Evolutionary conservation across 2,329 filamentous ascomycete genomes (phyloP).

Genomic region (Fusarium sp.): DNA sequence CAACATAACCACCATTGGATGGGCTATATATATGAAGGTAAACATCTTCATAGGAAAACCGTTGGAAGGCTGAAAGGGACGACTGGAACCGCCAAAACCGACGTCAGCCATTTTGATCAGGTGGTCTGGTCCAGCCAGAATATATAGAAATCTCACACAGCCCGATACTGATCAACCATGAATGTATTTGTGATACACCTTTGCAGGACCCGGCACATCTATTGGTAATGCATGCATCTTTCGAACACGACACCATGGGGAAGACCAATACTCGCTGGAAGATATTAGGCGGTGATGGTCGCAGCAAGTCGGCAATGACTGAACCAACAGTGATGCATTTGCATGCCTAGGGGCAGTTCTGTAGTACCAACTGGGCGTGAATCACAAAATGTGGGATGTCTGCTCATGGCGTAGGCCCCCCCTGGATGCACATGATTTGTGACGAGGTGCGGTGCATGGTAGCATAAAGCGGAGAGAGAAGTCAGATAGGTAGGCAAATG

Average conservation of each 20-base stretch:
- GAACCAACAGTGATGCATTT: slow-evolving; percentile 20
- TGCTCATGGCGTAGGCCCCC: slow-evolving; percentile 20
- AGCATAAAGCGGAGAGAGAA: slow-evolving; percentile 12
- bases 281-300: background rate
- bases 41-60: slow-evolving; percentile 21
- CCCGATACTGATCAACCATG: slow-evolving; percentile 40
- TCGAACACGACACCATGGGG: background rate
- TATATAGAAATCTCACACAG: slow-evolving; percentile 44
- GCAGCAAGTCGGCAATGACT: slow-evolving; percentile 6
- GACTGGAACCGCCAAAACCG: slow-evolving; percentile 31
- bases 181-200: slow-evolving; percentile 16
- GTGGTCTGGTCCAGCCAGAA: slow-evolving; percentile 34
- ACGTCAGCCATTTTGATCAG: slow-evolving; percentile 34
- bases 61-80: slow-evolving; percentile 34
- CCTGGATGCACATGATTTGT: slow-evolving; percentile 26
- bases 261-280: slow-evolving; percentile 1
- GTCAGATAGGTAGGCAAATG: slow-evolving; percentile 10
- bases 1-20: slow-evolving; percentile 30
- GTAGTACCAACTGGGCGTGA: slow-evolving; percentile 24
- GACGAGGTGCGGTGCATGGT: slow-evolving; percentile 2
- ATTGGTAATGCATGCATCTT: background rate
- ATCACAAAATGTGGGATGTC: slow-evolving; percentile 20
- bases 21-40: slow-evolving; percentile 20
- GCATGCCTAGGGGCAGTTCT: slow-evolving; percentile 12
- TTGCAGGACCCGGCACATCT: background rate